phyloP scores from a whole-genome alignment of 768 basidiomycete genomes.

The Hydnum rufescens region DNA sequence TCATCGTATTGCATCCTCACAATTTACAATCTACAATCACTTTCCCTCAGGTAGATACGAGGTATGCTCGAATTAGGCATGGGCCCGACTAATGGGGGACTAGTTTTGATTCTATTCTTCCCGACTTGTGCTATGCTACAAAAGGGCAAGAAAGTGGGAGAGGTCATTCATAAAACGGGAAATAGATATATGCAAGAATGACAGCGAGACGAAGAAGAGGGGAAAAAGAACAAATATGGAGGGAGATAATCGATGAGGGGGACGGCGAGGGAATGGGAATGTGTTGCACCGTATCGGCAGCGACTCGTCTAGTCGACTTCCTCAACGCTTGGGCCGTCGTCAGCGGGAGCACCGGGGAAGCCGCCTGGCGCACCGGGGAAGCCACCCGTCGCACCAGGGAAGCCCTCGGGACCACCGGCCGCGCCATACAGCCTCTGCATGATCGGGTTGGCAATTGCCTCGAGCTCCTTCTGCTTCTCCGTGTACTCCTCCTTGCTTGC shows the following conservation, averaged over 20 bases:
- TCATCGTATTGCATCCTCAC: no score
- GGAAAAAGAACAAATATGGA: background rate
- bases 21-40: no score
- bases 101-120: no score
- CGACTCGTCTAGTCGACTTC: constrained; percentile 23
- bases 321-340: constrained; percentile 21
- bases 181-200: background rate
- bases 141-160: no score
- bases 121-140: no score
- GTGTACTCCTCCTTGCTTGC: constrained; percentile 27
- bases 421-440: constrained; percentile 19
- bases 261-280: no score
- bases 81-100: no score
- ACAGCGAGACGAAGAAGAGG: background rate
- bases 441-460: constrained; percentile 23
- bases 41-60: no score
- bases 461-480: constrained; percentile 23
- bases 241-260: background rate
- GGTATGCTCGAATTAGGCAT: no score
- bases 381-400: constrained; percentile 16
- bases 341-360: constrained; percentile 16
- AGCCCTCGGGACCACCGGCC: constrained; percentile 14
- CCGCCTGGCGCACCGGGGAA: constrained; percentile 14
- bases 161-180: no score
- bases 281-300: no score